phyloP scores from a whole-genome alignment of 2,329 filamentous ascomycete genomes.

The Penicillium sp. region DNA sequence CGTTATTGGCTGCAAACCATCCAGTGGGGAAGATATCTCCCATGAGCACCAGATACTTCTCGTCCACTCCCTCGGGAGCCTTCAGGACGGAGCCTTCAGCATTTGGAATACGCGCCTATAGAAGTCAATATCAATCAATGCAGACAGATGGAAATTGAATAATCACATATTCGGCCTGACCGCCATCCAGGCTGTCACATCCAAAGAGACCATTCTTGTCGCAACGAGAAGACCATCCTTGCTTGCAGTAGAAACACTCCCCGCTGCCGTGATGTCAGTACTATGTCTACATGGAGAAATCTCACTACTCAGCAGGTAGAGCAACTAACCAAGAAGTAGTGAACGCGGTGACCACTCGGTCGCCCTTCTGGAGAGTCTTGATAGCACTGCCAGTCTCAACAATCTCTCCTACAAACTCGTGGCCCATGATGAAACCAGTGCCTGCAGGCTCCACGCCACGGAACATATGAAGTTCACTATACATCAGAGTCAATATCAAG shows the following conservation, averaged over 20 bases:
- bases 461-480: conserved; percentile 80
- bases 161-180: conserved; percentile 72
- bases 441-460: conserved; percentile 74
- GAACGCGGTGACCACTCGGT: conserved; percentile 80
- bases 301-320: not conserved
- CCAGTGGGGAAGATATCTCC: conserved; percentile 87
- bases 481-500: not conserved
- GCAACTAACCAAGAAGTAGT: conserved; percentile 70
- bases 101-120: conserved; percentile 68
- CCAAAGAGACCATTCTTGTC: conserved; percentile 71
- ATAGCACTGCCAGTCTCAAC: conserved; percentile 68
- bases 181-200: conserved; percentile 68
- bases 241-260: conserved; percentile 81
- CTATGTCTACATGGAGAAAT: not conserved
- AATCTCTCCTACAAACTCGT: conserved; percentile 82
- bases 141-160: not conserved
- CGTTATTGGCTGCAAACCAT: conserved; percentile 80
- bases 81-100: conserved; percentile 80
- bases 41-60: conserved; percentile 80
- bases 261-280: conserved; percentile 45
- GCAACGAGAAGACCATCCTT: conserved; percentile 76
- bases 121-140: conserved; percentile 23
- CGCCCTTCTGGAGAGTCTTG: conserved; percentile 68
- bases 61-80: conserved; percentile 69
- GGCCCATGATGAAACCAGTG: conserved; percentile 68